A percentile compares a stretch with the other conserved stretches of the same genome.
Conservation (phyloP, 108 stramenopile genomes). For the Cylindrotheca closterium region DNA sequence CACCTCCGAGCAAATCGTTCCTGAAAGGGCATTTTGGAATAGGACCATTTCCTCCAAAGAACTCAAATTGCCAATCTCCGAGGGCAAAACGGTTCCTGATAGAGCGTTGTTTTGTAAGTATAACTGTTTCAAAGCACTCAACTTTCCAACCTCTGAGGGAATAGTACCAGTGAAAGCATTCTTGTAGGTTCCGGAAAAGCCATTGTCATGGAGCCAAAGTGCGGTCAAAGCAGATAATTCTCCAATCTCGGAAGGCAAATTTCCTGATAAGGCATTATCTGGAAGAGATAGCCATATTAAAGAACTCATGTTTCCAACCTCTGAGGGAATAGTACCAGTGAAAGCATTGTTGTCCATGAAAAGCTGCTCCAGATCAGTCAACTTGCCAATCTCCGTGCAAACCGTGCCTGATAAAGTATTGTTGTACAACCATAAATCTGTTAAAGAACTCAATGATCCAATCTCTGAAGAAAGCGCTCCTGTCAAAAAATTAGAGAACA, state of each 20-base stretch:
- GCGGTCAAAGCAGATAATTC: slow-evolving; percentile 38
- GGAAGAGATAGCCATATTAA: too few relatives aligned
- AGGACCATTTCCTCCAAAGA: slow-evolving; percentile 55
- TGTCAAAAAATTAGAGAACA: slow-evolving; percentile 11
- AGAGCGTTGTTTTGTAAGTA: slow-evolving; percentile 35
- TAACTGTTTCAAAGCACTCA: slow-evolving; percentile 34
- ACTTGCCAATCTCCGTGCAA: slow-evolving; percentile 2
- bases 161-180: slow-evolving; percentile 47
- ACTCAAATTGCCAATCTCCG: slow-evolving; percentile 25
- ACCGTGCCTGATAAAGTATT: slow-evolving; percentile 9
- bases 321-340: slow-evolving; percentile 19
- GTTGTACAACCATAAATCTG: slow-evolving; percentile 4
- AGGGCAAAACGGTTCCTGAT: slow-evolving; percentile 17
- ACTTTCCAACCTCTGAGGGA: slow-evolving; percentile 24
- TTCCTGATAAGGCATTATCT: too few relatives aligned
- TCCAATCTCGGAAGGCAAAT: slow-evolving; percentile 50
- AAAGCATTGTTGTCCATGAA: slow-evolving; percentile 14
- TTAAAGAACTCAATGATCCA: slow-evolving; percentile 3
- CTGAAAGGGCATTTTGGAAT: slow-evolving; percentile 58
- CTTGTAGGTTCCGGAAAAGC: slow-evolving; percentile 4
- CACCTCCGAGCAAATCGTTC: slow-evolving; percentile 55
- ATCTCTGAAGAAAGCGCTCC: slow-evolving; percentile 15
- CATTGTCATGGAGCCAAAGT: slow-evolving; percentile 39
- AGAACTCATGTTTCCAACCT: too few relatives aligned
- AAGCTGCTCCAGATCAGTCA: background rate